Evolutionary conservation across 805 yeast genomes (phyloP).

Genomic region (Ogataea minuta): DNA sequence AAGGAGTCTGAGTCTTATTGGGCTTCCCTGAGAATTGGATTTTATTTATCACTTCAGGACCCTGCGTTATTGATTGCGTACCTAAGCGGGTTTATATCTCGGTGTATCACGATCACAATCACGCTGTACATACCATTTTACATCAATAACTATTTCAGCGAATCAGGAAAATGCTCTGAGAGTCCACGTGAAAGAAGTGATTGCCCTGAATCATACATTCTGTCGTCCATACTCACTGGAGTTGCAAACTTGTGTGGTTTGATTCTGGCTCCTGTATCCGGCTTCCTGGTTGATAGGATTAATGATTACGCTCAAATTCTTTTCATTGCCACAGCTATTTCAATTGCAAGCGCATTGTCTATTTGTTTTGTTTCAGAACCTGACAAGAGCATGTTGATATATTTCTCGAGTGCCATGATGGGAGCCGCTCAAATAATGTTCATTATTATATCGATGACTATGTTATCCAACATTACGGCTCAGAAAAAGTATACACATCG

Average conservation of each 20-base stretch:
- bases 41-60: constrained; percentile 44
- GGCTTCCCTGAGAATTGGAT: constrained; percentile 45
- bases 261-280: constrained; percentile 63
- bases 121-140: constrained; percentile 62
- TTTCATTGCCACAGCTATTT: constrained; percentile 40
- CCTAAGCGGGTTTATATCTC: constrained; percentile 59
- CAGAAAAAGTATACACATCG: constrained; percentile 43
- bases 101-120: constrained; percentile 58
- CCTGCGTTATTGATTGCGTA: constrained; percentile 54
- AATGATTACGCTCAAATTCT: constrained; percentile 33
- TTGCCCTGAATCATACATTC: constrained; percentile 62
- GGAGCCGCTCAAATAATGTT: constrained; percentile 65
- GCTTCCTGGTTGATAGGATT: constrained; percentile 49
- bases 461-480: constrained; percentile 38
- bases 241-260: constrained; percentile 58
- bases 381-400: constrained; percentile 32
- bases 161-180: constrained; percentile 47
- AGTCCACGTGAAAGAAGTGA: constrained; percentile 35
- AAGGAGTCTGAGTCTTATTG: constrained; percentile 33
- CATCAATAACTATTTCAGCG: constrained; percentile 54
- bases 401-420: constrained; percentile 43
- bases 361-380: constrained; percentile 36
- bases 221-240: constrained; percentile 68
- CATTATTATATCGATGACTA: constrained; percentile 61
- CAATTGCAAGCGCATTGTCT: constrained; percentile 43